Percentiles rank a stretch among this genome's conserved stretches.
phyloP scores from a whole-genome alignment of 2,329 filamentous ascomycete species.

The Gaeumannomyces sp. region DNA sequence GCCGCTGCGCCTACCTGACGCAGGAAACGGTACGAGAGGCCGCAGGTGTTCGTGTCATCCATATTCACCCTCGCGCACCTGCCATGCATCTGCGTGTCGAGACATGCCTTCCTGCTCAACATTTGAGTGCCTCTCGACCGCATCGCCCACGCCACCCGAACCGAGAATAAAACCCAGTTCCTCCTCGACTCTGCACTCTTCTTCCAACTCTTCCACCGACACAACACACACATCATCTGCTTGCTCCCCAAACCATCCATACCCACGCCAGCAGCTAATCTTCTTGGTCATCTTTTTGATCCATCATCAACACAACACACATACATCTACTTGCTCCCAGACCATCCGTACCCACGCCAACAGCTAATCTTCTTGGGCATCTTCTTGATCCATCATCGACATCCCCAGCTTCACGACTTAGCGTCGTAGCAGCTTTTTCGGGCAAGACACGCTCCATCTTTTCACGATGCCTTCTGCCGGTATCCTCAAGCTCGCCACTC shows the following conservation, averaged over 20 bases:
- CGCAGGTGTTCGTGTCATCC: not conserved
- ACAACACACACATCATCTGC: conserved; percentile 1
- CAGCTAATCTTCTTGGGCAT: not conserved
- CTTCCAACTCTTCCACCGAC: not conserved
- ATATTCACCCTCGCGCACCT: not conserved
- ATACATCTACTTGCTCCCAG: not conserved
- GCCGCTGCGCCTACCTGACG: not conserved
- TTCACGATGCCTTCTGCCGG: not conserved
- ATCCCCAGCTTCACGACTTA: not conserved
- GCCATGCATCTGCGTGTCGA: not conserved
- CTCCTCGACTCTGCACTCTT: not conserved
- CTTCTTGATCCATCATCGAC: not conserved
- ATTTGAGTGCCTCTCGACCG: not conserved
- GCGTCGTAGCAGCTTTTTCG: not conserved
- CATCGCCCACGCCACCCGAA: not conserved
- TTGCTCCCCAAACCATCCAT: not conserved
- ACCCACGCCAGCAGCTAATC: not conserved
- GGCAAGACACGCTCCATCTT: not conserved
- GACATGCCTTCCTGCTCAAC: conserved; percentile 1
- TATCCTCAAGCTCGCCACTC: not conserved
- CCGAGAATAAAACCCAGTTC: not conserved
- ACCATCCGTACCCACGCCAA: too few relatives aligned
- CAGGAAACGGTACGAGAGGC: not conserved
- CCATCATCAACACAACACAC: conserved; percentile 1
- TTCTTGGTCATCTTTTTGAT: not conserved